Conservation (phyloP, 2,329 filamentous ascomycete genomes). For the Aureobasidium uvarum region DNA sequence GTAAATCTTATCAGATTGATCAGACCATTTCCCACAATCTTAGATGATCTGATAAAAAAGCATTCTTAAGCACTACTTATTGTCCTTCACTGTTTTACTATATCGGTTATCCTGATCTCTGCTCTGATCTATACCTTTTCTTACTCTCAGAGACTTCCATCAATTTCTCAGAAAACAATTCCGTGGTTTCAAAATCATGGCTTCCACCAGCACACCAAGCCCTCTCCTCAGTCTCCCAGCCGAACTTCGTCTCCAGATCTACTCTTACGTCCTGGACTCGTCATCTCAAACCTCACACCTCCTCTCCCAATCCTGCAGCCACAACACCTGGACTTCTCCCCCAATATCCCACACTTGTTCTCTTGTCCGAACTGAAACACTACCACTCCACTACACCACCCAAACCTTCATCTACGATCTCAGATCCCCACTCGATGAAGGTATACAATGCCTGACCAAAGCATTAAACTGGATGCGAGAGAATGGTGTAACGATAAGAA, state of each 20-base stretch:
- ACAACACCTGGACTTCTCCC: constrained; percentile 10
- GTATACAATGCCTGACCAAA: neutral
- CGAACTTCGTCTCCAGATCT: constrained; percentile 18
- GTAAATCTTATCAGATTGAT: constrained; percentile 24
- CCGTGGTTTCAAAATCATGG: neutral
- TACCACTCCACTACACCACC: neutral
- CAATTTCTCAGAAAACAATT: neutral
- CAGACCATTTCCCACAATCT: neutral
- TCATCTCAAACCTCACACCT: neutral
- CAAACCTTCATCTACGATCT: constrained; percentile 16
- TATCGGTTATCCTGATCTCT: neutral
- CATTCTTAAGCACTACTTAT: neutral
- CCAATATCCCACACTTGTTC: neutral
- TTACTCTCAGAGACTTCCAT: neutral
- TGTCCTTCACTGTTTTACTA: neutral
- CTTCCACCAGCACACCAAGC: neutral
- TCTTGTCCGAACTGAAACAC: neutral
- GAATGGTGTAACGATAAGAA: neutral
- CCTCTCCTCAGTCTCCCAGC: neutral
- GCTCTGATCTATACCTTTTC: neutral
- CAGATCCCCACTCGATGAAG: neutral
- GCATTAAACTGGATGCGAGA: neutral
- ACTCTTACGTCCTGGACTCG: constrained; percentile 4
- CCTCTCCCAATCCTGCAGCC: neutral
- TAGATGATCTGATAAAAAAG: constrained; percentile 9